phyloP scores from a whole-genome alignment of 2,329 filamentous ascomycete species.

The Phaeomoniella chlamydospora region DNA sequence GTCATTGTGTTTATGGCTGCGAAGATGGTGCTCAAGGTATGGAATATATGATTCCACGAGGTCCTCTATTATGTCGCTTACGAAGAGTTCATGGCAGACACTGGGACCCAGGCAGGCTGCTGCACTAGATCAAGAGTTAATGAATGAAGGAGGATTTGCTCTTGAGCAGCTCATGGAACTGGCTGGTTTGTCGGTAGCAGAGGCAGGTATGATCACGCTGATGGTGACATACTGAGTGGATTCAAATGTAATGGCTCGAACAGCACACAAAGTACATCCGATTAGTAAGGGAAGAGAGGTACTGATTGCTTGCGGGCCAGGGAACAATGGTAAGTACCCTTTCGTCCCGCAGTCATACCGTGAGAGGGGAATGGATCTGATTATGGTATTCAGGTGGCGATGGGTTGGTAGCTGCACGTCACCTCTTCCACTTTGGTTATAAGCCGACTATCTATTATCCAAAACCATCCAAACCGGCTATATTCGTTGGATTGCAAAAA shows the following conservation, averaged over 20 bases:
- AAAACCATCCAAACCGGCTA: slow-evolving; percentile 76
- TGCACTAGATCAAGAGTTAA: slow-evolving; percentile 83
- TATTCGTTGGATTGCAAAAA: slow-evolving; percentile 73
- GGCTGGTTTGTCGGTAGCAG: slow-evolving; percentile 81
- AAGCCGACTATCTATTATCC: slow-evolving; percentile 81
- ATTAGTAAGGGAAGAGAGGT: slow-evolving; percentile 55
- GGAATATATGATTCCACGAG: slow-evolving; percentile 1
- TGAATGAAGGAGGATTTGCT: slow-evolving; percentile 76
- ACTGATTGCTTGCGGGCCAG: slow-evolving; percentile 81
- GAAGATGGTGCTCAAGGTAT: slow-evolving; percentile 27
- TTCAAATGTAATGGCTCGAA: no score
- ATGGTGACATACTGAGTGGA: slow-evolving; percentile 1
- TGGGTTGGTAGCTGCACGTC: slow-evolving; percentile 83
- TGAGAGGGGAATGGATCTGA: background rate
- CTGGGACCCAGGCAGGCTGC: slow-evolving; percentile 77
- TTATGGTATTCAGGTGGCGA: slow-evolving; percentile 57
- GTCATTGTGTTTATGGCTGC: slow-evolving; percentile 9
- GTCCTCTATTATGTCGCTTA: background rate
- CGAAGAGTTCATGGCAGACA: slow-evolving; percentile 40
- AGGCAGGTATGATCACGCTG: slow-evolving; percentile 57
- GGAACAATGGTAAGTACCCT: slow-evolving; percentile 42
- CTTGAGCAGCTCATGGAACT: slow-evolving; percentile 96
- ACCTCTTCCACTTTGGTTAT: slow-evolving; percentile 87
- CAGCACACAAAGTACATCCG: slow-evolving; percentile 77
- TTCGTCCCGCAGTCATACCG: background rate